Evolutionary conservation across 352 stramenopile genomes (phyloP), one percentile per base, ranked within the genome.

Genomic region (Phytophthora nicotianae): DNA sequence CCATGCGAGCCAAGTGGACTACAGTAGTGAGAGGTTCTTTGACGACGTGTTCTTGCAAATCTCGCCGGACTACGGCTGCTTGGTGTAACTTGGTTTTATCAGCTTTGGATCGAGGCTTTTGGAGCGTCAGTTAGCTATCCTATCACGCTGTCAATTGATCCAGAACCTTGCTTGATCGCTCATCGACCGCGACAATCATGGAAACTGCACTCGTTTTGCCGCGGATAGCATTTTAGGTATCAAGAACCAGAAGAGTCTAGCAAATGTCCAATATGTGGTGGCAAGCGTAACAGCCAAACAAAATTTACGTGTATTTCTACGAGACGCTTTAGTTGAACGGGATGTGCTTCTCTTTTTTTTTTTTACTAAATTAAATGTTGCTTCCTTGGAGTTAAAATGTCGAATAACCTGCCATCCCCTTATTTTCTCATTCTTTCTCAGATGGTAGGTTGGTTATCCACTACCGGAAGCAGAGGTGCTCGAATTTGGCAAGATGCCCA

Each of bases 21-120:
- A 88, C 71, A 81, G 58, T 52, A 89, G 74, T 48, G 81, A 90
- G 33, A 73, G 75, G 40, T 89, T 89, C 68, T 90, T 88, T 58
- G 81, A 88, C 69, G 76, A 93, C 48, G 76, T 93, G 16, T 91
- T 90, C 55, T 65, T 90, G 24, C 83, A 93, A 50, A 90, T 90
- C 54, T 90, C 81, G 14, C 81, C 83, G 0, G 77, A 91, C 60
- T 90, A 88, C 24, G 83, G 79, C 50, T 90, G 81, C 43, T 67
- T 90, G 50, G 81, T 90, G 26, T 89, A 74, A 74, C 1, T 43
- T 42, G 24, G 20, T 16, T 27, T 9, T 35, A 35, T 35, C 29
- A 8, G 17, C 33, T 32, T 42, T 35, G 24, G 19, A 41, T 41
- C 47, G 17, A 32, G 42, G 11, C 7, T 19, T 24, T 32, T 29